Evolutionary conservation across 441 rosid genomes (phyloP).

Genomic region (Theobroma grandiflorum): DNA sequence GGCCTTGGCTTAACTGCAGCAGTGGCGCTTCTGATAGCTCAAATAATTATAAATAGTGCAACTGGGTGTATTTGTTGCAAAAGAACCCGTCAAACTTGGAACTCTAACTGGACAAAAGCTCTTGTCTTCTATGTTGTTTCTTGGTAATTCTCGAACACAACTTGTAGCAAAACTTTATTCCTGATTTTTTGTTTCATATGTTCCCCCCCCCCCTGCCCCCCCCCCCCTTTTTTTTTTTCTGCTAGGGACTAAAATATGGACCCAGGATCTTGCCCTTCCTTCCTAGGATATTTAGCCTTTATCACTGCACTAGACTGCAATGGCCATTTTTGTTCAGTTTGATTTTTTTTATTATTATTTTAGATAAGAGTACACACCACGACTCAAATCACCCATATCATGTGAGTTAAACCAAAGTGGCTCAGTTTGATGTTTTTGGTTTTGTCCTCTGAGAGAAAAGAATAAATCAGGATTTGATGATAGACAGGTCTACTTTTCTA

Average conservation of each 20-base stretch:
- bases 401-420: background rate
- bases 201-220: background rate
- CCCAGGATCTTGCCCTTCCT: background rate
- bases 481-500: background rate
- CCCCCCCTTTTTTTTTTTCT: background rate
- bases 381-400: background rate
- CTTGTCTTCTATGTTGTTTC: slow-evolving; percentile 74
- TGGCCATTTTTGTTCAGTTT: background rate
- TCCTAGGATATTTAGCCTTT: background rate
- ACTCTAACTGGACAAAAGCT: slow-evolving; percentile 67
- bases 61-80: slow-evolving; percentile 89
- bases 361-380: background rate
- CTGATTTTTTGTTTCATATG: background rate
- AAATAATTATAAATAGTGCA: slow-evolving; percentile 60
- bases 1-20: slow-evolving; percentile 83
- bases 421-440: background rate
- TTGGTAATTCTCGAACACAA: slow-evolving; percentile 56
- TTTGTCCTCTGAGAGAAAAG: background rate
- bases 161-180: background rate
- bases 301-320: background rate
- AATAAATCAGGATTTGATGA: background rate
- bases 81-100: slow-evolving; percentile 56
- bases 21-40: slow-evolving; percentile 72
- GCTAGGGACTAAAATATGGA: background rate
- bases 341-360: slow-evolving; percentile 7